These are phyloP conservation scores for Sphagnum fallax DNA, from an alignment of 228 moss, liverwort and hornwort species.

Conservation along the genomic window DNA sequence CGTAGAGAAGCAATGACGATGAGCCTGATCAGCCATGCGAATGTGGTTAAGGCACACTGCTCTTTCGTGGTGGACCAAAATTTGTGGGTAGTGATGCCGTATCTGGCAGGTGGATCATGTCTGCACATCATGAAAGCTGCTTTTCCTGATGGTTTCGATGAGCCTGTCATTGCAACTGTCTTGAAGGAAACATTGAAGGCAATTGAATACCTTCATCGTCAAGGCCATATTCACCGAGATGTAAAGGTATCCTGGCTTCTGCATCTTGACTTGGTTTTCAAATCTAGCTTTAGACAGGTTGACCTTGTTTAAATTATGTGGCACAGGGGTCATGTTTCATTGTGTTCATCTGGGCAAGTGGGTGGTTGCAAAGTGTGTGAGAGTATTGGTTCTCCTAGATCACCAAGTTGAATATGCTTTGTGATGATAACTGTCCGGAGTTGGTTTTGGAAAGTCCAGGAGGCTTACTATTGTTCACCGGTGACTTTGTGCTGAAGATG, in stretches of 20 bases:
- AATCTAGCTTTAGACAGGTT: too few species aligned
- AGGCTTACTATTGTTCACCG: background rate
- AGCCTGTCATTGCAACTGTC: conserved; percentile 91
- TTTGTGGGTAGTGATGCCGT: conserved; percentile 97
- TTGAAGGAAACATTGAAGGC: conserved; percentile 90
- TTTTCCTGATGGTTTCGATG: conserved; percentile 86
- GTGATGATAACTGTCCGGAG: too few species aligned
- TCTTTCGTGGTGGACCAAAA: conserved; percentile 84
- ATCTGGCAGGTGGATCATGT: conserved; percentile 91
- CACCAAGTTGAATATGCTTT: too few species aligned
- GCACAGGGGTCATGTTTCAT: background rate
- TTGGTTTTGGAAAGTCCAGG: too few species aligned
- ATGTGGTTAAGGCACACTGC: conserved; percentile 96
- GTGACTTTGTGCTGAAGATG: background rate
- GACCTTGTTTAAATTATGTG: too few species aligned
- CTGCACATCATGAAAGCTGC: conserved; percentile 97
- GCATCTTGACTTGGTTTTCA: background rate
- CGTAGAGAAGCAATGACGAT: conserved; percentile 95
- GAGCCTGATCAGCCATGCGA: conserved; percentile 89
- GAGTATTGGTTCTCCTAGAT: too few species aligned
- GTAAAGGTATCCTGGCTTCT: conserved; percentile 48
- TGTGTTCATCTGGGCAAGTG: background rate
- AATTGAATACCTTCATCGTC: conserved; percentile 90
- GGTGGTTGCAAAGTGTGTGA: too few species aligned
- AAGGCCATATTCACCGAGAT: conserved; percentile 98